Conservation (phyloP, 1,284 basidiomycete species). For the Erythrobasidium hasegawianum region DNA sequence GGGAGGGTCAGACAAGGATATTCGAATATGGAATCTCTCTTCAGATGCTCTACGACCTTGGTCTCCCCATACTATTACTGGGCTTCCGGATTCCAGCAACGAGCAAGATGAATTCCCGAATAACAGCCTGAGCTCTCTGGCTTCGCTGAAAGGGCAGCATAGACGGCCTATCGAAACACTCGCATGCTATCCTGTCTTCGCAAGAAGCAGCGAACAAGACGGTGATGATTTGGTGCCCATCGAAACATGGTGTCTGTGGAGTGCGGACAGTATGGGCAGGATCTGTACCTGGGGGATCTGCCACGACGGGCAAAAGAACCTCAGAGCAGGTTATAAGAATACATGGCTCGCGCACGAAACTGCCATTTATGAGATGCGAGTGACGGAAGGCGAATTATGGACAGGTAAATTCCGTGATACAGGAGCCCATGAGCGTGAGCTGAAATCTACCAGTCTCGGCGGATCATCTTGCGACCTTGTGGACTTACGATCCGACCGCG, state of each 20-base stretch:
- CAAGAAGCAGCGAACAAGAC: constrained; percentile 12
- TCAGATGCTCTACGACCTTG: constrained; percentile 50
- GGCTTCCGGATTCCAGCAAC: neutral
- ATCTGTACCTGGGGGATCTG: constrained; percentile 68
- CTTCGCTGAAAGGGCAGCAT: constrained; percentile 65
- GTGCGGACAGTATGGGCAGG: constrained; percentile 79
- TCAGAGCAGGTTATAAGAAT: constrained; percentile 52
- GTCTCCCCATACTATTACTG: neutral
- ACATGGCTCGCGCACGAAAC: constrained; percentile 56
- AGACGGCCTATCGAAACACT: constrained; percentile 66
- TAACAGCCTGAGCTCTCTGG: constrained; percentile 55
- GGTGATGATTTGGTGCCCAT: constrained; percentile 10
- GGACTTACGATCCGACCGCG: constrained; percentile 49
- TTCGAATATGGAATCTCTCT: constrained; percentile 72
- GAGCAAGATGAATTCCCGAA: neutral
- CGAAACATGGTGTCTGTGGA: constrained; percentile 56
- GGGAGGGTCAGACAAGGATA: constrained; percentile 82
- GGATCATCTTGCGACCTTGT: constrained; percentile 72
- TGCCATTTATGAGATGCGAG: constrained; percentile 67
- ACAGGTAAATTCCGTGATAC: constrained; percentile 59
- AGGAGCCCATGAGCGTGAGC: neutral
- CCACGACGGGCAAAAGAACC: constrained; percentile 43
- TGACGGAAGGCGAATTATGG: constrained; percentile 70
- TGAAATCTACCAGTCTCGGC: constrained; percentile 63
- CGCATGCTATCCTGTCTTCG: constrained; percentile 44